phyloP scores from a whole-genome alignment of 2,329 filamentous ascomycete genomes.

The Didymella arachidicola region DNA sequence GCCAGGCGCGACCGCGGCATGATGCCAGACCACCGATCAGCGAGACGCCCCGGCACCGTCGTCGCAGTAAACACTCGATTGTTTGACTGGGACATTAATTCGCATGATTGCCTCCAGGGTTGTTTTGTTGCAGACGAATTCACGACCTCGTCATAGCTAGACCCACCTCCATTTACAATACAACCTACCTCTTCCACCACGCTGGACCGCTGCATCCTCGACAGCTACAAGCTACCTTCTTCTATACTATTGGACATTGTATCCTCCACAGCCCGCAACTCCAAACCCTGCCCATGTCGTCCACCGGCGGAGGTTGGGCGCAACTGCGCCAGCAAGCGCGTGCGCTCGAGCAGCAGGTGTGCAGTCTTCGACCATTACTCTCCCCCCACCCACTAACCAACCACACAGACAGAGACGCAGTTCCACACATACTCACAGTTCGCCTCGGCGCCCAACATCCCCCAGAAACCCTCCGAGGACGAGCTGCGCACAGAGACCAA shows the following conservation, averaged over 20 bases:
- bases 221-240: neutral
- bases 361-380: conserved; percentile 16
- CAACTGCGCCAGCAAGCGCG: conserved; percentile 93
- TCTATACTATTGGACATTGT: no score
- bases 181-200: no score
- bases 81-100: no score
- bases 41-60: no score
- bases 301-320: conserved; percentile 72
- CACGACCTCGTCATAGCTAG: no score
- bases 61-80: no score
- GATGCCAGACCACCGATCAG: conserved; percentile 26
- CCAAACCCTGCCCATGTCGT: conserved; percentile 44
- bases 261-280: neutral
- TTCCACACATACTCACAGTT: conserved; percentile 92
- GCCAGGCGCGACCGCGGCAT: conserved; percentile 27
- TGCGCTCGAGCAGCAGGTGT: conserved; percentile 85
- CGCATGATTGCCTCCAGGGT: no score
- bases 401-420: conserved; percentile 76
- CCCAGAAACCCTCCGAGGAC: conserved; percentile 83
- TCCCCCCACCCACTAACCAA: conserved; percentile 32
- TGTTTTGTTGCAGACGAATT: no score
- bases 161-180: no score
- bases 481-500: conserved; percentile 81
- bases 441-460: conserved; percentile 78
- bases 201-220: neutral